A percentile compares a stretch with the other conserved stretches of the same genome.
Conservation (phyloP, 148 eudicot species). For the Vaccinium corymbosum region DNA sequence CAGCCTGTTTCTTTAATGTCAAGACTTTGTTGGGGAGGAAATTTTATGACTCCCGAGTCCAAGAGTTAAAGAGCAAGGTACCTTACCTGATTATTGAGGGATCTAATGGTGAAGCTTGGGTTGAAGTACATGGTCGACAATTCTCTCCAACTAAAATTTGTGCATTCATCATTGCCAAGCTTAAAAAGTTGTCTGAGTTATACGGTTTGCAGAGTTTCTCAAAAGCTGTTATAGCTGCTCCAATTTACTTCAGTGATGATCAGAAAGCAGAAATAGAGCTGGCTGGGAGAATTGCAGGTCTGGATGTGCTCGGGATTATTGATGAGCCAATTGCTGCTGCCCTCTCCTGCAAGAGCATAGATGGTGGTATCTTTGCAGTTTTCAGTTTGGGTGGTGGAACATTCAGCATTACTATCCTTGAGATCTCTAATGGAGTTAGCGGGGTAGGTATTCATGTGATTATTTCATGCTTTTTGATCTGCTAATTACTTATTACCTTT, state of each 20-base stretch:
- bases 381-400: not conserved
- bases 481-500: not conserved
- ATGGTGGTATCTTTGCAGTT: not conserved
- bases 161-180: not conserved
- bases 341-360: slow-evolving; percentile 3
- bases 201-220: not conserved
- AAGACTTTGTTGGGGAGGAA: not conserved
- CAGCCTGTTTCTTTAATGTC: not conserved
- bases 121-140: not conserved
- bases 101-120: not conserved
- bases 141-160: not conserved
- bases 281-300: not conserved
- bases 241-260: slow-evolving; percentile 2
- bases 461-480: not conserved
- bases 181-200: not conserved
- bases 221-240: slow-evolving; percentile 1
- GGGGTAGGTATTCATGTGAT: not conserved
- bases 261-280: not conserved
- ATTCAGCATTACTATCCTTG: not conserved
- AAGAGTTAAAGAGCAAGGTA: slow-evolving; percentile 1
- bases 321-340: slow-evolving; percentile 3
- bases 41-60: not conserved
- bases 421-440: slow-evolving; percentile 9
- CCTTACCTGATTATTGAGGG: not conserved
- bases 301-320: slow-evolving; percentile 2